Percentiles rank a stretch among this genome's conserved stretches.
Evolutionary conservation across 768 basidiomycete species (phyloP).

Genomic region (Podaxis sp.): DNA sequence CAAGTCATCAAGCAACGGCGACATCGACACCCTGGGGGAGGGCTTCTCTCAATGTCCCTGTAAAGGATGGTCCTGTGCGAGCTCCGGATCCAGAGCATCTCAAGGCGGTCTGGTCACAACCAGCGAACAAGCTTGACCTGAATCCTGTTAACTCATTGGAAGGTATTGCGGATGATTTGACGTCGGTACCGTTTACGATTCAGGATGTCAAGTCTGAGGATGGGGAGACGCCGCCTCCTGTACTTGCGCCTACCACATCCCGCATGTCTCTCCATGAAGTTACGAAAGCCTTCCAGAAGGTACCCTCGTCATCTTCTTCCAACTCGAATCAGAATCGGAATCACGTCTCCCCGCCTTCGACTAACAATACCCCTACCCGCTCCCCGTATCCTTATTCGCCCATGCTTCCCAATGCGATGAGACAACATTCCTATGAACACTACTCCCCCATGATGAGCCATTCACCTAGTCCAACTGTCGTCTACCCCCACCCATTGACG

Average conservation of each 20-base stretch:
- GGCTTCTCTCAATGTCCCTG: constrained; percentile 51
- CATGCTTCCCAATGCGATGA: constrained; percentile 47
- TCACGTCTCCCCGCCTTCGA: constrained; percentile 50
- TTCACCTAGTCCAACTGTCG: constrained; percentile 64
- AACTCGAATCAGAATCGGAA: constrained; percentile 46
- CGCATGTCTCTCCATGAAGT: constrained; percentile 83
- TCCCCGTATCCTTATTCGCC: constrained; percentile 40
- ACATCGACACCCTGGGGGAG: constrained; percentile 50
- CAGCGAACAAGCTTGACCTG: constrained; percentile 65
- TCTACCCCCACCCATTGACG: constrained; percentile 61
- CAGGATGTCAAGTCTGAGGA: constrained; percentile 89
- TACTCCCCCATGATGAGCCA: constrained; percentile 69
- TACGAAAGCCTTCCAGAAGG: constrained; percentile 84
- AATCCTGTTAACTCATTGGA: constrained; percentile 79
- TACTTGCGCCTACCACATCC: constrained; percentile 55
- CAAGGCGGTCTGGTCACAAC: constrained; percentile 82
- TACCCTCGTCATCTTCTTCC: constrained; percentile 61
- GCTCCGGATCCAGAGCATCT: constrained; percentile 82
- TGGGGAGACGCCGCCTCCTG: constrained; percentile 75
- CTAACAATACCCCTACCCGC: constrained; percentile 31
- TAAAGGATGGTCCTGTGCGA: constrained; percentile 69
- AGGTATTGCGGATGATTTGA: constrained; percentile 81
- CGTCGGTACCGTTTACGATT: constrained; percentile 74
- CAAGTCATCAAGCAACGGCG: constrained; percentile 25
- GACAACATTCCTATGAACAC: constrained; percentile 60